Percentiles rank a stretch among this genome's conserved stretches.
Evolutionary conservation across 768 basidiomycete species (phyloP).

Genomic region (Lactifluus piperatus): DNA sequence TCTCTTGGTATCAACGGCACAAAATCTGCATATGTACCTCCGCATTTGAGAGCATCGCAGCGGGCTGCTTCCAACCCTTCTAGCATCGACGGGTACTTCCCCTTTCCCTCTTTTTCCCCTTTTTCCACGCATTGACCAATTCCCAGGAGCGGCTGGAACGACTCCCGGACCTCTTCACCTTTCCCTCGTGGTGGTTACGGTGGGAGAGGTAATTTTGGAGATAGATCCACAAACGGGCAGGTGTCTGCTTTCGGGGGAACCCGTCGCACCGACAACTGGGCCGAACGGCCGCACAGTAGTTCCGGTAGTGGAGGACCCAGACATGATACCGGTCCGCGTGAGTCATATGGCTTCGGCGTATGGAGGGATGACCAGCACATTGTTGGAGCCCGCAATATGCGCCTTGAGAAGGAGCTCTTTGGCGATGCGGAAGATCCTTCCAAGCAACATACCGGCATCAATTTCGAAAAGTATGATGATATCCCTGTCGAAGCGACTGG

Average conservation of each 20-base stretch:
- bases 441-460: constrained; percentile 94
- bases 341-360: constrained; percentile 52
- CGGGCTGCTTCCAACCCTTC: constrained; percentile 61
- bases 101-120: neutral
- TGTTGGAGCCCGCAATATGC: constrained; percentile 72
- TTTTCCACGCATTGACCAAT: constrained; percentile 16
- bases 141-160: constrained; percentile 63
- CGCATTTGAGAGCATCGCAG: constrained; percentile 79
- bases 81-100: constrained; percentile 43
- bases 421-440: constrained; percentile 80
- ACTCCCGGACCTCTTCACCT: constrained; percentile 59
- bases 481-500: constrained; percentile 99
- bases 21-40: constrained; percentile 82
- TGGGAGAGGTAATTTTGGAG: constrained; percentile 34
- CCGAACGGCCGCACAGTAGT: constrained; percentile 33
- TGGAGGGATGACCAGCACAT: constrained; percentile 91
- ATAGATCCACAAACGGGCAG: constrained; percentile 34
- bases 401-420: constrained; percentile 93
- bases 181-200: constrained; percentile 35
- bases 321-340: constrained; percentile 38
- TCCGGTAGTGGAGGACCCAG: constrained; percentile 28
- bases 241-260: constrained; percentile 30
- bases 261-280: constrained; percentile 36
- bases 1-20: constrained; percentile 62
- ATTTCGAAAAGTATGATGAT: constrained; percentile 99